Base-by-base conservation (phyloP, 2,329 filamentous ascomycete species). In the Hypoxylon sp. region DNA sequence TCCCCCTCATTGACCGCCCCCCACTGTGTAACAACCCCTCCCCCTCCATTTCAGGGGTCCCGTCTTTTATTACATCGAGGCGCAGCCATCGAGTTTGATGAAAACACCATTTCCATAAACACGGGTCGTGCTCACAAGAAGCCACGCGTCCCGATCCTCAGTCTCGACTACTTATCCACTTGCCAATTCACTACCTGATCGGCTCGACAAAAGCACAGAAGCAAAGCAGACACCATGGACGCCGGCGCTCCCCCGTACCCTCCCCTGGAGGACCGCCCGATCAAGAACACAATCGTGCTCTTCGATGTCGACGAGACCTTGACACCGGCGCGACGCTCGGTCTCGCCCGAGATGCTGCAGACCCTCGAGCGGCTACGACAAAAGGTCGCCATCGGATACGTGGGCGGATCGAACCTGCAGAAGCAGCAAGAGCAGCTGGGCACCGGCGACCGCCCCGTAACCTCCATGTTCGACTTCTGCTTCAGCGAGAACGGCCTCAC, bases 351-450 rank as follows among this genome's bases (percentile, higher is more conserved):
- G 81, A 96, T 97, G 87, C 91, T 97, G 73, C 82, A 89, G 71
- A 85, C 95, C 71, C 93, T 98, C 77, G 87, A 91, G 53, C 85
- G 86, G 57, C 90, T 98, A 75, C 93, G 96, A 73, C 88, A 96
- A 80, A 94, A 96, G 81, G 91, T 92, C 78, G 92, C 94, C 76
- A 94, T 97, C 77, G 95, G 94, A 75, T 97, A 90, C 83, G 95
- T 98, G 69, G 96, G 96, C 77, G 96, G 96, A 79, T 96, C 92
- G 76, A 92, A 98, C 86, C 89, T 97, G 70, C 84, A 82, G 80
- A 98, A 99, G 86, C 96, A 98, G 83, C 94, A 98, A 82, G 96
- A 98, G 82, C 95, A 98, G 84, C 89, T 98, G 69, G 94, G 94
- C 79, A 87, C 89, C 3, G 80, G 88, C 27, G 83, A 87, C 64